Conservation (phyloP, 306 rosid species). For the Elaeagnus macrophylla region DNA sequence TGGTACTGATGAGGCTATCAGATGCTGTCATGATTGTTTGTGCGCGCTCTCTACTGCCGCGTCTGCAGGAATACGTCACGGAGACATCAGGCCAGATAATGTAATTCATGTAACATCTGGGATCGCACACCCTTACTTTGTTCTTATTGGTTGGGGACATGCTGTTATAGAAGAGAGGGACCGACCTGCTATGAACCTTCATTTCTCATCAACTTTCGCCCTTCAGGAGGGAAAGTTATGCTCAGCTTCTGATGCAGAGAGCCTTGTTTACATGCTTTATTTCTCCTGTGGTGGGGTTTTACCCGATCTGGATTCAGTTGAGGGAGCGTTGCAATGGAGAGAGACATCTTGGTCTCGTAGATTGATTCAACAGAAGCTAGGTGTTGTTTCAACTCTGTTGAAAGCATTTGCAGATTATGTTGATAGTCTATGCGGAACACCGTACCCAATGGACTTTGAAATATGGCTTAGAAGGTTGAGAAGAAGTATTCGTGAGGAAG, state of each 20-base stretch:
- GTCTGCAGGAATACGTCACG: conserved; percentile 80
- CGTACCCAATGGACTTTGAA: conserved; percentile 82
- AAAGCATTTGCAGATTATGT: conserved; percentile 96
- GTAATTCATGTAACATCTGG: conserved; percentile 62
- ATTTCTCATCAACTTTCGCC: conserved; percentile 83
- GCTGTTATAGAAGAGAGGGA: conserved; percentile 95
- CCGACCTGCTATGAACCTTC: conserved; percentile 92
- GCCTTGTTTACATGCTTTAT: conserved; percentile 91
- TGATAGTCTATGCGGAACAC: conserved; percentile 96
- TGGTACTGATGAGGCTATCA: conserved; percentile 65
- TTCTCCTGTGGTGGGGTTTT: conserved; percentile 66
- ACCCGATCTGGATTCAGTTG: conserved; percentile 85
- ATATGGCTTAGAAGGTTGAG: conserved; percentile 91
- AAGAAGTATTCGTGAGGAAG: conserved; percentile 66
- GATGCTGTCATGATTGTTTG: conserved; percentile 91
- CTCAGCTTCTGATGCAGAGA: conserved; percentile 96
- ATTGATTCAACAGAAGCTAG: conserved; percentile 86
- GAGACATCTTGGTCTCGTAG: conserved; percentile 93
- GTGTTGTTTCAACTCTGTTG: conserved; percentile 73
- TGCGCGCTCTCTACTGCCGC: conserved; percentile 80
- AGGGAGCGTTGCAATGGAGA: conserved; percentile 93
- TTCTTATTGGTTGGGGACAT: conserved; percentile 90
- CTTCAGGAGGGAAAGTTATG: conserved; percentile 95
- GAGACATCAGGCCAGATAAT: conserved; percentile 89
- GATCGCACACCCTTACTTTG: conserved; percentile 51